Evolutionary conservation across 495 filamentous ascomycete species (phyloP), one percentile per base, ranked within the genome.

Genomic region (Daldinia bambusicola): DNA sequence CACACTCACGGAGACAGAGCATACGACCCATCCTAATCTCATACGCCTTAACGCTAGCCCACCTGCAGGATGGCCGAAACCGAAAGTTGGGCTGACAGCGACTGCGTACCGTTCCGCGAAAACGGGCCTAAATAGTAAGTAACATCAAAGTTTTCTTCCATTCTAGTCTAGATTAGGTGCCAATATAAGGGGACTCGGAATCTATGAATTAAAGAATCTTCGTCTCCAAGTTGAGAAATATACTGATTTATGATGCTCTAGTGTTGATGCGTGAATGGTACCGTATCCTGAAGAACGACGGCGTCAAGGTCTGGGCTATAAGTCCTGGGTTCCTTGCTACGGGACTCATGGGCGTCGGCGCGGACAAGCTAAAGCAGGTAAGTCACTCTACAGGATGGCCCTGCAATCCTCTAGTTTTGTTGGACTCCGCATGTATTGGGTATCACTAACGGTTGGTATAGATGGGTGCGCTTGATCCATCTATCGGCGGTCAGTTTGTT

Each of bases 251-350:
- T 56, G 16, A 6, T 37, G 8, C 1, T 18, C 8, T 18, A 56
- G 53, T 90, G 89, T 38, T 90, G 77, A 88, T 90, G 87, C 79
- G 82, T 36, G 84, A 87, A 60, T 91, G 87, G 88, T 30, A 67
- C 22, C 77, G 82, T 6, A 69, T 81, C 7, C 72, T 91, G 55
- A 79, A 80, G 62, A 80, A 85, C 16, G 89, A 91, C 61, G 86
- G 86, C 0, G 88, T 90, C 0, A 90, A 90, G 75, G 82, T 87
- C 0, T 90, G 80, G 79, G 71, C 74, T 20, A 74, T 90, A 13
- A 80, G 76, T 1, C 89, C 88, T 0, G 89, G 89, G 0, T 85
- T 85, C 58, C 70, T 90, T 36, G 88, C 85, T 0, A 90, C 88
- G 1, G 81, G 79, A 0, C 63, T 90, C 10, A 83, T 74, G 0